Conservation (phyloP, 1,139 yeast genomes). For the Lodderomyces pseudojiufengensis region DNA sequence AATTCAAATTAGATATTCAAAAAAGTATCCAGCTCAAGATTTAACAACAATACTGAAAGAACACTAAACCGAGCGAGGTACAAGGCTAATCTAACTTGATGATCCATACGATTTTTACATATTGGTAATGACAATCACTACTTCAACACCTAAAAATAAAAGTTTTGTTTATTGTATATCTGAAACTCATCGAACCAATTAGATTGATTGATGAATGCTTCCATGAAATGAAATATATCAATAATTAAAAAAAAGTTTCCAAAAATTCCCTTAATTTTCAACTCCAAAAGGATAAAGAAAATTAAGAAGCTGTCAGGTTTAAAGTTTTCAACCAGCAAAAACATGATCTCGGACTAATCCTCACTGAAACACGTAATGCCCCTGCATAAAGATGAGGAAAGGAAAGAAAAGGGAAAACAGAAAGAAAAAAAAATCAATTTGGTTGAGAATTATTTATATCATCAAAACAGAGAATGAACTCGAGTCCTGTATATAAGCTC, state of each 20-base stretch:
- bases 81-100: conserved; percentile 38
- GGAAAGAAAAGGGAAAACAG: conserved; percentile 9
- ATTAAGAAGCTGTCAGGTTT: conserved; percentile 94
- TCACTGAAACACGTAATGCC: conserved; percentile 99
- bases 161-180: background rate
- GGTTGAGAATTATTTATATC: background rate
- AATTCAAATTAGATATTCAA: no score
- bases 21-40: conserved; percentile 59
- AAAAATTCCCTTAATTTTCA: conserved; percentile 69
- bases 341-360: conserved; percentile 99
- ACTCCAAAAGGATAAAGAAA: conserved; percentile 42
- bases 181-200: background rate
- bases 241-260: conserved; percentile 34
- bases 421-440: conserved; percentile 3
- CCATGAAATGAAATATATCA: background rate
- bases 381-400: conserved; percentile 95
- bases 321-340: conserved; percentile 99
- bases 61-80: conserved; percentile 65
- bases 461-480: background rate
- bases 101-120: background rate
- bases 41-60: conserved; percentile 12
- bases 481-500: conserved; percentile 2
- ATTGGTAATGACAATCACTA: conserved; percentile 13
- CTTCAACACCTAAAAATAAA: background rate
- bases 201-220: background rate